Base-by-base conservation (phyloP, 2,329 filamentous ascomycete species). In the Rutstroemia sp. region DNA sequence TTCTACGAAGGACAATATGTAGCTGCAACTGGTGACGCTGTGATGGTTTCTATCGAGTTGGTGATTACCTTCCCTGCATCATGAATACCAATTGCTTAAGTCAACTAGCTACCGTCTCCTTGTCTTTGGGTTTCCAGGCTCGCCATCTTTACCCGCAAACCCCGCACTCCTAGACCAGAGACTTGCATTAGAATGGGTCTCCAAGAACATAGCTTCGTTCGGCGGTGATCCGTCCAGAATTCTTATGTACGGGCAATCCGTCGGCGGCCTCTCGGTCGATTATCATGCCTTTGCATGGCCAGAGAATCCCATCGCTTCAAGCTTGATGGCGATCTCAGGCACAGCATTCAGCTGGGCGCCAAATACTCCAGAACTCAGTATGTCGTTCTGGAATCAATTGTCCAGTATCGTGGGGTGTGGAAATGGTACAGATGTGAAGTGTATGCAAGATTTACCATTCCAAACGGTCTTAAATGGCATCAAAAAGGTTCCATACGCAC, bases 91-190 rank as follows among this genome's bases (percentile, higher is more conserved):
- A 3, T 21, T 16, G 23, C 46, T 55, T 14, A 47, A 25, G 0
- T 18, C 19, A 18, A 2, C 5, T 38, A 56, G 53, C 18, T 56
- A 56, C 53, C 53, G 46, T 37, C 46, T 50, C 21, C 25, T 34
- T 0, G 46, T 50, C 1, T 50, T 56, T 42, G 47, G 46, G 1
- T 56, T 56, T n/a, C 53, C 53, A 23, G 53, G 47, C 7, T 71
- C 82, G 47, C 88, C 63, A 4, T 27, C 21, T 4, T 14, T 50
- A 18, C 38, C 46, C 12, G 21, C 52, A 4, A 56, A 56, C 4
- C 27, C 42, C 1, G 47, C 34, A 21, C 25, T 45, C 5, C n/a
- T 56, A 3, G 46, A 51, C 34, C 53, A 56, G 27, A 34, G 53
- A 18, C 53, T 56, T 3, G 53, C 53, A 4, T 10, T 56, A 10